Percentiles rank a stretch among this genome's conserved stretches.
These are phyloP conservation scores for Apiospora phragmitis DNA, from an alignment of 2,329 filamentous ascomycete species.

Conservation along the genomic window DNA sequence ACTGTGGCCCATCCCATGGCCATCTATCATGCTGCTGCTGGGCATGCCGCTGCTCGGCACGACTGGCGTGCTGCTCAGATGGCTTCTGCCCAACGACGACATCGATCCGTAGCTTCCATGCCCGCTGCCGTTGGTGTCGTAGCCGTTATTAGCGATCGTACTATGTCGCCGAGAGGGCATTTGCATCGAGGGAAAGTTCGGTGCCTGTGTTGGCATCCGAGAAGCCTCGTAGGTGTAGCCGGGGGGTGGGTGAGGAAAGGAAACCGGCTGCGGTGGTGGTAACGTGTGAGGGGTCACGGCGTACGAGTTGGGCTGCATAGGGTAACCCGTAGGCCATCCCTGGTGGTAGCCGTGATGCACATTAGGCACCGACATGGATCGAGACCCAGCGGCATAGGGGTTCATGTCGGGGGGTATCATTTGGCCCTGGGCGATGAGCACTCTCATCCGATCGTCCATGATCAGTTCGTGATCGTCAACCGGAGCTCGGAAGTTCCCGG, in stretches of 20 bases:
- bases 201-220: neutral
- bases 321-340: neutral
- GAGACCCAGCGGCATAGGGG: neutral
- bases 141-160: neutral
- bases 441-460: constrained; percentile 10
- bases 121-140: neutral
- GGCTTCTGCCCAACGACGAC: neutral
- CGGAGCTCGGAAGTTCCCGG: constrained; percentile 67
- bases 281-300: neutral
- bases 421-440: neutral
- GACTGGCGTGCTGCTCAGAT: neutral
- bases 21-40: neutral
- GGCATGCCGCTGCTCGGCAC: constrained; percentile 3
- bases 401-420: neutral
- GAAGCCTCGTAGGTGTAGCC: neutral
- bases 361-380: constrained; percentile 18
- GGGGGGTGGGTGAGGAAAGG: neutral
- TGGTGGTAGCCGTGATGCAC: neutral
- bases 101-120: neutral
- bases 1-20: constrained; percentile 4
- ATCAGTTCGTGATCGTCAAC: constrained; percentile 51
- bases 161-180: constrained; percentile 5
- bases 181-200: neutral
- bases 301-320: neutral
- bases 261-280: constrained; percentile 7